phyloP scores from a whole-genome alignment of 1,284 basidiomycete species.

The Acaromyces ingoldii region DNA sequence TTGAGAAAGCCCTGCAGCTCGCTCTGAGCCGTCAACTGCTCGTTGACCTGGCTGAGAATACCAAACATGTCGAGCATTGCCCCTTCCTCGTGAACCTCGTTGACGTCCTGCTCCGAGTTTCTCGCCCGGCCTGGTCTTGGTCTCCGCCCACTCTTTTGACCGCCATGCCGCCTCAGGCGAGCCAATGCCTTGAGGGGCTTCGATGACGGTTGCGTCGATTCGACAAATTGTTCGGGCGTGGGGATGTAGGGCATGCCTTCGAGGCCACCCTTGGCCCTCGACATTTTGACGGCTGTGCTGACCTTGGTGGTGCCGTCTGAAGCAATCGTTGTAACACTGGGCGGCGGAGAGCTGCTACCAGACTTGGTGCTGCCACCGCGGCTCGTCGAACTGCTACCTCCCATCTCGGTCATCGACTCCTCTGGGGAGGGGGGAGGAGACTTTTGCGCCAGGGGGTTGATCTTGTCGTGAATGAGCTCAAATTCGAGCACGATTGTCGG shows the following conservation, averaged over 20 bases:
- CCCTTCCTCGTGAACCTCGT: slow-evolving; percentile 3
- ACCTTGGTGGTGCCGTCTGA: slow-evolving; percentile 21
- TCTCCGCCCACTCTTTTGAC: slow-evolving; percentile 3
- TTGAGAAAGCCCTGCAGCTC: slow-evolving; percentile 72
- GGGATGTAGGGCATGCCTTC: slow-evolving; percentile 29
- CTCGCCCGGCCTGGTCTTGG: slow-evolving; percentile 8
- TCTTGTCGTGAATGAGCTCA: slow-evolving; percentile 68
- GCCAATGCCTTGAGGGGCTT: slow-evolving; percentile 71
- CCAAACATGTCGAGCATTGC: slow-evolving; percentile 42
- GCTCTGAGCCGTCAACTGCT: slow-evolving; percentile 68
- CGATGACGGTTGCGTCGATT: slow-evolving; percentile 68
- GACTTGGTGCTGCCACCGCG: slow-evolving; percentile 22
- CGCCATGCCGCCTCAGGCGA: slow-evolving; percentile 51
- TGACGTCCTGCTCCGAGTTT: not conserved
- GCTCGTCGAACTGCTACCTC: slow-evolving; percentile 5
- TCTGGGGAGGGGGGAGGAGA: slow-evolving; percentile 23
- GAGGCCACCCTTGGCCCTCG: slow-evolving; percentile 16
- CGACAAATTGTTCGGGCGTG: slow-evolving; percentile 59
- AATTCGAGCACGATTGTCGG: slow-evolving; percentile 63
- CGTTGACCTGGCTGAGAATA: slow-evolving; percentile 76
- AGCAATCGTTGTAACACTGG: slow-evolving; percentile 22
- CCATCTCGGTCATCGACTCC: not conserved
- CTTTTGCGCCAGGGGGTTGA: slow-evolving; percentile 62
- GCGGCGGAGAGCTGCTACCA: slow-evolving; percentile 13
- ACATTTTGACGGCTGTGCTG: not conserved